Conservation (phyloP, 129 eudicot genomes). For the Arctium lappa region DNA sequence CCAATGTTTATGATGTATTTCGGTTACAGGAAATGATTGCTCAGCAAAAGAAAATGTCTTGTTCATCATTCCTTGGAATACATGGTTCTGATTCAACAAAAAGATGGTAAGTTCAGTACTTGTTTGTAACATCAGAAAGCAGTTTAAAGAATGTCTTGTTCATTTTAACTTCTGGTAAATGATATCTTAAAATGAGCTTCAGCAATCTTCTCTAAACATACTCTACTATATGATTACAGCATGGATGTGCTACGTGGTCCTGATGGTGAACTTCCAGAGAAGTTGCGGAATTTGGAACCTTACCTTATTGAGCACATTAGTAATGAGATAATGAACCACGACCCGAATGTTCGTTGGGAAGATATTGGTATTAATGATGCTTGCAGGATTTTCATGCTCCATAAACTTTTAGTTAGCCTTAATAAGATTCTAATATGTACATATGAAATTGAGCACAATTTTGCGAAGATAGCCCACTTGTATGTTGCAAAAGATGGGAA, state of each 20-base stretch:
- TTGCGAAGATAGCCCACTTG: too few species aligned
- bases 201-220: background rate
- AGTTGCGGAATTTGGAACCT: constrained; percentile 84
- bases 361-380: constrained; percentile 66
- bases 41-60: constrained; percentile 57
- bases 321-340: constrained; percentile 95
- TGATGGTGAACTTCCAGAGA: constrained; percentile 98
- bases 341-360: constrained; percentile 97
- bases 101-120: constrained; percentile 57
- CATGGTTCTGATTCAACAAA: constrained; percentile 90
- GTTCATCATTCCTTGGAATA: constrained; percentile 64
- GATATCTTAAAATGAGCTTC: background rate
- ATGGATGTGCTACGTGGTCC: constrained; percentile 90
- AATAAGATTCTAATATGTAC: constrained; percentile 12
- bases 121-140: constrained; percentile 9
- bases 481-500: too few species aligned
- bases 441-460: too few species aligned
- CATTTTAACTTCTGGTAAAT: background rate
- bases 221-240: constrained; percentile 33
- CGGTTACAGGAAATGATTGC: constrained; percentile 73
- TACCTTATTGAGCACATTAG: constrained; percentile 88
- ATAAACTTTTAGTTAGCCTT: background rate
- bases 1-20: constrained; percentile 7
- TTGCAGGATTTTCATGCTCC: background rate
- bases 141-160: background rate